Base-by-base conservation (phyloP, 140 eudicot genomes). In the Bidens hawaiensis region DNA sequence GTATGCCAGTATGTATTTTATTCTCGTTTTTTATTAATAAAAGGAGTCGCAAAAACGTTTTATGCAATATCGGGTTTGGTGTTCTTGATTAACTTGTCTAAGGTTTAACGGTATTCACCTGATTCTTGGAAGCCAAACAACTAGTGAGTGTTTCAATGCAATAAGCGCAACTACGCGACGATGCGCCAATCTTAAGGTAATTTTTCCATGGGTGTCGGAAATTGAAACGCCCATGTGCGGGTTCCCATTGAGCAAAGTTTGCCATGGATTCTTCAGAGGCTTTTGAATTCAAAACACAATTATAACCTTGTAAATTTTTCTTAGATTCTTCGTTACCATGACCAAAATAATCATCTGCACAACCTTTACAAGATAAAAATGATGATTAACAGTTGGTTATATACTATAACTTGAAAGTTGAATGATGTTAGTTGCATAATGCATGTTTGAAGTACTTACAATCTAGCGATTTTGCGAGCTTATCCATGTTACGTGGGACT, bases 171-270 rank as follows among this genome's bases (percentile, higher is more conserved):
- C 69, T 80, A 7, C 96, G 80, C 38, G 84, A 72, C 26, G 91
- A 73, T 28, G 89, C 87, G 5, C 98, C 89, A 11, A 91, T 46
- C 58, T 87, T 82, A 16, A 87, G 83, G 73, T 91, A 91, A 43
- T 80, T 79, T 62, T 87, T 79, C 98, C 98, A 91, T 48, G 98
- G 98, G 77, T 91, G 90, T 3, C 81, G 51, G 65, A 87, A 91
- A 70, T 41, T 80, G 79, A 91, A 91, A 18, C 42, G 61, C 0
- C 98, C 98, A 47, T 91, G 98, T 11, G 96, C 81, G 14, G 98
- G 98, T 71, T 91, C 98, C 98, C 98, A 91, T 73, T 81, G 68
- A 17, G 96, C 98, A 64, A 84, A 84, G 60, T 82, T 84, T 4
- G 87, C 96, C 95, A 89, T 61, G 64, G 96, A 48, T 67, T 89